Base-by-base conservation (phyloP, 1,284 basidiomycete genomes). In the Ganoderma lucidum region DNA sequence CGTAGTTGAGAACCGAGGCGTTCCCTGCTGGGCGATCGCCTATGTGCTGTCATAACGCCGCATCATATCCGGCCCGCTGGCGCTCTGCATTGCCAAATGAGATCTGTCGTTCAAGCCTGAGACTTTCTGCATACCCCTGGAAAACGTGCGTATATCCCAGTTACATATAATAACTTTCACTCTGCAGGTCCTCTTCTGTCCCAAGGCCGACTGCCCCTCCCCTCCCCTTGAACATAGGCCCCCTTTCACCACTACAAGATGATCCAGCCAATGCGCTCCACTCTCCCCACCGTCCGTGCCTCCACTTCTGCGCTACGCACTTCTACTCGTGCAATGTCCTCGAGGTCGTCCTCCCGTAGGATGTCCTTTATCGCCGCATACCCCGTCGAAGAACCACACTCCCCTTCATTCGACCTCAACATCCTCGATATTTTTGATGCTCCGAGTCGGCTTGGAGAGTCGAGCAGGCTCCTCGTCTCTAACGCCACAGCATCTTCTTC, bases 381-480 rank as follows among this genome's bases (percentile, higher is more conserved):
- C 66, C 51, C 51, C 14, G 32, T 60, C 30, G 67, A 69, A 15
- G 39, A 55, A 15, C 45, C n/a, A 12, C 65, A 60, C 19, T 39
- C 65, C 15, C 55, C 74, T 9, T n/a, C 63, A 14, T 66, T 74
- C 42, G 69, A 73, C 70, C 59, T 77, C 56, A 68, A 72, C 23
- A 78, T 78, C 66, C 69, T 75, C 68, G 77, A 78, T 72, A 78
- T 79, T 69, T 79, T 79, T 72, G 78, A 79, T 68, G 78, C 75
- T 30, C 78, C 78, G 17, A 70, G 66, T 55, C 70, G 76, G 14
- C 75, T 77, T 17, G 77, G 76, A 30, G 77, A 77, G 70, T 76
- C 77, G 32, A 75, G 74, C 72, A 74, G 70, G 63, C 71, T 75
- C 55, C 72, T 76, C 58, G 62, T 62, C 23, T 62, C 71, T 37